phyloP scores from a whole-genome alignment of 345 rosid genomes.

The Barbarea vulgaris region DNA sequence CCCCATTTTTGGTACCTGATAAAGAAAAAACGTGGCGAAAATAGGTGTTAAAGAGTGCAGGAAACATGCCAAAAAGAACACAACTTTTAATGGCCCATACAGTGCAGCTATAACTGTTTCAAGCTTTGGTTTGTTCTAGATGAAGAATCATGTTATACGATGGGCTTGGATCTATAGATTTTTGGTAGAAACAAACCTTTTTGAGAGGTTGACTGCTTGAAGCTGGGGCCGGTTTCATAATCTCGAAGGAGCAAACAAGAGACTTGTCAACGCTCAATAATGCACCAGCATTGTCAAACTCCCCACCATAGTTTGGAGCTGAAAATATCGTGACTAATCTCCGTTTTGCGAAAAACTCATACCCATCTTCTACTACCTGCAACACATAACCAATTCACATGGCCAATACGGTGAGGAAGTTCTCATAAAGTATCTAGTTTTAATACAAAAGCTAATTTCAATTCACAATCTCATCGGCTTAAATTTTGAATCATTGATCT shows the following conservation, averaged over 20 bases:
- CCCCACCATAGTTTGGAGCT: conserved; percentile 98
- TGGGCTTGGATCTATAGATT: background rate
- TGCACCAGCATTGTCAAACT: conserved; percentile 95
- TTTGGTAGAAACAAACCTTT: conserved; percentile 53
- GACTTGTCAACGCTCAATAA: conserved; percentile 70
- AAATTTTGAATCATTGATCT: background rate
- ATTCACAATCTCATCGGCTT: background rate
- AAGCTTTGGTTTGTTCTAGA: background rate
- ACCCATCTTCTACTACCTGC: conserved; percentile 98
- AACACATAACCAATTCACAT: conserved; percentile 7
- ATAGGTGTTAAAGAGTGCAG: background rate
- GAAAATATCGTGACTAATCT: conserved; percentile 89
- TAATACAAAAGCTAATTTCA: background rate
- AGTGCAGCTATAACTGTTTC: background rate
- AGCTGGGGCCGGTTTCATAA: conserved; percentile 68
- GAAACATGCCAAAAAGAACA: background rate
- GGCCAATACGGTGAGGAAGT: background rate
- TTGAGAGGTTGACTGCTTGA: conserved; percentile 53
- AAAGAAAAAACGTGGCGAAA: background rate
- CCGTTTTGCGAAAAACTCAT: conserved; percentile 85
- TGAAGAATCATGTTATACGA: background rate
- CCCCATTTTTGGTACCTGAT: conserved; percentile 41
- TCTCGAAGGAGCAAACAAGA: conserved; percentile 88
- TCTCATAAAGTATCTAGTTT: conserved; percentile 2
- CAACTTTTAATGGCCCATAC: background rate